phyloP scores from a whole-genome alignment of 2,329 filamentous ascomycete species.

The Cercospora janseana region DNA sequence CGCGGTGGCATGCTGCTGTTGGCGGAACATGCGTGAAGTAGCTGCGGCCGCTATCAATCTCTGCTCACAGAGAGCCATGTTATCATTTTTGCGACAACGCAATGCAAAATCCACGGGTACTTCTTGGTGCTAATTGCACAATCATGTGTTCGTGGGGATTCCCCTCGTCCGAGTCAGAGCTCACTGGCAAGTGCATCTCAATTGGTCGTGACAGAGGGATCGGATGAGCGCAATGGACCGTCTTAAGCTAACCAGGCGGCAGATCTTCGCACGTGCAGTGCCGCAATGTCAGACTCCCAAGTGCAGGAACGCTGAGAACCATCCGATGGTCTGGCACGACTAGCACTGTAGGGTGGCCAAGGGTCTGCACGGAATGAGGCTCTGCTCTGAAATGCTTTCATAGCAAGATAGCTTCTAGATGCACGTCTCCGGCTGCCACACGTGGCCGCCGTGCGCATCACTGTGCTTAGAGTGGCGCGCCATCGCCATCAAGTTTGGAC shows the following conservation, averaged over 20 bases:
- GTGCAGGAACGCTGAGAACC: no score
- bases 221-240: not conserved
- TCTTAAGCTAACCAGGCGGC: not conserved
- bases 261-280: not conserved
- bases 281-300: no score
- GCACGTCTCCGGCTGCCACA: not conserved
- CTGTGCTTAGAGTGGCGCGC: not conserved
- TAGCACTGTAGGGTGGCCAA: not conserved
- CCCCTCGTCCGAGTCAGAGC: not conserved
- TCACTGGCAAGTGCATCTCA: not conserved
- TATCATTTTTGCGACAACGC: no score
- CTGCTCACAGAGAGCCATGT: no score
- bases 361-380: not conserved
- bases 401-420: no score
- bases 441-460: not conserved
- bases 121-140: no score
- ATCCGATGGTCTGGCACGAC: not conserved
- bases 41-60: no score
- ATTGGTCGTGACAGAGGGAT: not conserved
- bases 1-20: no score
- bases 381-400: not conserved
- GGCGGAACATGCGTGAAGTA: no score
- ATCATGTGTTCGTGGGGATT: no score
- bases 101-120: no score
- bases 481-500: not conserved